A percentile compares a stretch with the other conserved stretches of the same genome.
Conservation (phyloP, 2,329 filamentous ascomycete genomes). For the Penicillium expansum region DNA sequence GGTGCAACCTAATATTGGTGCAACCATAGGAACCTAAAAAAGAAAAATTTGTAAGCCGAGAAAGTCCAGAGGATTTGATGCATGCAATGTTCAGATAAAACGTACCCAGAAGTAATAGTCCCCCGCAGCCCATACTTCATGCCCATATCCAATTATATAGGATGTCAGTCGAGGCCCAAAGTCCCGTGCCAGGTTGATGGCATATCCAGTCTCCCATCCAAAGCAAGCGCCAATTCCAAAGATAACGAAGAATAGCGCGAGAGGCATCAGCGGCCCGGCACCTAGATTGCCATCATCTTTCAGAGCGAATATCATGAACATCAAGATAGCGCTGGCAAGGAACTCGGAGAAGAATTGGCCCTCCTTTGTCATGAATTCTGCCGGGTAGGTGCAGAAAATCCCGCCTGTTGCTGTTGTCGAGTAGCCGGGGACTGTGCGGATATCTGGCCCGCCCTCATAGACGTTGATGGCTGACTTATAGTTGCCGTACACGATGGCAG, state of each 20-base stretch:
- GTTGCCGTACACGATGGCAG: conserved; percentile 61
- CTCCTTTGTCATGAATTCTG: conserved; percentile 59
- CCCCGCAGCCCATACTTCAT: conserved; percentile 64
- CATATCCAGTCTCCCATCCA: conserved; percentile 74
- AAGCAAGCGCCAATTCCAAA: conserved; percentile 72
- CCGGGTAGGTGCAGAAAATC: conserved; percentile 71
- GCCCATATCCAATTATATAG: conserved; percentile 66
- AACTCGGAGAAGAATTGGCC: conserved; percentile 72
- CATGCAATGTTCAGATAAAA: not conserved
- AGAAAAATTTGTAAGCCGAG: not conserved
- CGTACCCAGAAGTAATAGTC: conserved; percentile 70
- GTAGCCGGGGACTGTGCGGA: conserved; percentile 60
- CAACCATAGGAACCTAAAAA: conserved; percentile 65
- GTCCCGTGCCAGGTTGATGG: conserved; percentile 70
- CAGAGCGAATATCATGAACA: conserved; percentile 70
- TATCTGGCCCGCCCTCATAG: conserved; percentile 57
- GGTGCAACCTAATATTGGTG: conserved; percentile 63
- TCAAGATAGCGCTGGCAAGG: conserved; percentile 63
- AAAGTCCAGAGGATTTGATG: not conserved
- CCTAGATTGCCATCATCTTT: conserved; percentile 51
- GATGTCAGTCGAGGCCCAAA: conserved; percentile 67
- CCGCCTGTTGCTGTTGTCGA: conserved; percentile 62
- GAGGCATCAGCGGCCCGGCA: conserved; percentile 57
- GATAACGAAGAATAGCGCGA: conserved; percentile 68
- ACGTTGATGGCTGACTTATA: conserved; percentile 63